Base-by-base conservation (phyloP, 2,329 filamentous ascomycete genomes). In the Colletotrichum musae region DNA sequence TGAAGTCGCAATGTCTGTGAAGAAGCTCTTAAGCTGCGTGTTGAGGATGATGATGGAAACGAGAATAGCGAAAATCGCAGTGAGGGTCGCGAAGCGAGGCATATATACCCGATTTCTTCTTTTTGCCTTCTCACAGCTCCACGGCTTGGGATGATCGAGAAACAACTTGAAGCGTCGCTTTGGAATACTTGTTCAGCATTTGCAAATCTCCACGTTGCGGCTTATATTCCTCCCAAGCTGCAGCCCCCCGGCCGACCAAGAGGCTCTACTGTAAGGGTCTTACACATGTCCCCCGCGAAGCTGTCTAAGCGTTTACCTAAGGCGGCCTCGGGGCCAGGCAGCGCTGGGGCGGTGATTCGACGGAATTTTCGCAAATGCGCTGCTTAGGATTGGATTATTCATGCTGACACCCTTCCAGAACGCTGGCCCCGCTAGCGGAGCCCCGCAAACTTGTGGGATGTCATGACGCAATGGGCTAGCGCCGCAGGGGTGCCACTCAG, bases 41-140 rank as follows among this genome's bases (percentile, higher is more conserved):
- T 74, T 74, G 70, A 74, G 73, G 74, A 78, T 74, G 75, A 77
- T 73, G 73, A 80, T 81, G 75, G 81, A 82, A 74, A 81, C 71
- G 74, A 77, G 72, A 75, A 77, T 75, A 73, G 79, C 75, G 58
- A 82, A 74, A 77, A 81, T 75, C 67, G 79, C 78, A 75, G 73
- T 69, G 54, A 75, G 63, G 68, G 76, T 72, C 70, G 74, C 70
- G 73, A 79, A 71, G 53, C 79, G 80, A 71, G 74, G 74, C 80
- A 83, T 83, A 80, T 82, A 82, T 82, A 80, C 73, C 66, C 47
- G 21, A 2, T 1, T 26, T 18, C 5, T 41, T 21, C 0, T n/a
- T 3, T 41, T 13, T 18, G 13, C 3, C 12, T 43, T 47, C 43
- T 1, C 15, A 32, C 1, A 7, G 3, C 52, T 24, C 32, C 9